Conservation (phyloP, 192 early-diverging fungal genomes). For the Jimgerdemannia lactiflua region DNA sequence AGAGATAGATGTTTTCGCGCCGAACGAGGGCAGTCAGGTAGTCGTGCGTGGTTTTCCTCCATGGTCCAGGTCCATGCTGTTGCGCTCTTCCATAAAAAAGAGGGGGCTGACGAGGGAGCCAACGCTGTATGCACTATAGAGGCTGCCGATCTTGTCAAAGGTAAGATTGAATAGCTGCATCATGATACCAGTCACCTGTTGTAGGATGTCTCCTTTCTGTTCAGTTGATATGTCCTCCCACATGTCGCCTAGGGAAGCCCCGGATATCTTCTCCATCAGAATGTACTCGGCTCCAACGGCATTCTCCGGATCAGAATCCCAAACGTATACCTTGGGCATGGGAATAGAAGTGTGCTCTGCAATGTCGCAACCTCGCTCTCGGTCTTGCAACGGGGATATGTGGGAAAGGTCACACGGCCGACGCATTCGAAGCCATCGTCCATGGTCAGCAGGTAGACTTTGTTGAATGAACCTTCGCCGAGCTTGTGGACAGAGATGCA, state of each 20-base stretch:
- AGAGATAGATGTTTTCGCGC: neutral
- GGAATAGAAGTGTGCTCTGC: neutral
- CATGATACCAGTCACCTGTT: neutral
- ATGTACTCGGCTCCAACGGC: conserved; percentile 1
- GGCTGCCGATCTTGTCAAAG: neutral
- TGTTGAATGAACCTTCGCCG: neutral
- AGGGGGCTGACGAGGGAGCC: neutral
- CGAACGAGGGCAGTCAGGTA: neutral
- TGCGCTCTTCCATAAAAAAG: neutral
- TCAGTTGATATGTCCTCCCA: conserved; percentile 1
- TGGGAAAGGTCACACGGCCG: neutral
- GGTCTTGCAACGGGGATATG: neutral
- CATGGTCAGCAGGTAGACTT: conserved; percentile 1
- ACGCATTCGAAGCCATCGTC: neutral
- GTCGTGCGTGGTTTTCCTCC: conserved; percentile 2
- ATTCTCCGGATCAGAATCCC: neutral
- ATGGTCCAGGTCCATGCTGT: neutral
- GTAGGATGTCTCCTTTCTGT: neutral
- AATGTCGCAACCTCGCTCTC: conserved; percentile 6
- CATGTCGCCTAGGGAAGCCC: neutral
- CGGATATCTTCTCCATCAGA: neutral
- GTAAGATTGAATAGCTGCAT: neutral
- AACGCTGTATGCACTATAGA: neutral
- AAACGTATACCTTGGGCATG: neutral
- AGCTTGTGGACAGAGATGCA: neutral